Percentiles rank a stretch among this genome's conserved stretches.
These are phyloP conservation scores for Cyberlindnera mycetangii DNA, from an alignment of 805 yeast genomes.

Conservation along the genomic window DNA sequence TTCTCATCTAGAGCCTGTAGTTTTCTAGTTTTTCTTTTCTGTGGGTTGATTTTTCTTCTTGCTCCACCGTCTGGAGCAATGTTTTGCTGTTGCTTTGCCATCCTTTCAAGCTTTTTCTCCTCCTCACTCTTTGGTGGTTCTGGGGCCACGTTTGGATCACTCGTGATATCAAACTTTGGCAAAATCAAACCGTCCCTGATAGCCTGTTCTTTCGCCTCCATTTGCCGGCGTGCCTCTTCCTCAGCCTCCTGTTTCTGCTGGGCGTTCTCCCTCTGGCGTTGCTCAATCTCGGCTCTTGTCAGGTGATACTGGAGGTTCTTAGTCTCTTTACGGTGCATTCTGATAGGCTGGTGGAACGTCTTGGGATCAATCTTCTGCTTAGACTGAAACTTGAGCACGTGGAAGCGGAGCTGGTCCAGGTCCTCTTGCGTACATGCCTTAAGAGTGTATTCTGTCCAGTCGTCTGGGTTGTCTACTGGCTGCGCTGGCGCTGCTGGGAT, in stretches of 20 bases:
- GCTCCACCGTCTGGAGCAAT: constrained; percentile 95
- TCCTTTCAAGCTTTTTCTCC: constrained; percentile 35
- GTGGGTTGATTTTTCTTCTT: constrained; percentile 53
- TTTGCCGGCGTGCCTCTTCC: constrained; percentile 33
- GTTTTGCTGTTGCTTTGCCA: constrained; percentile 44
- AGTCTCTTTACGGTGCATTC: constrained; percentile 93
- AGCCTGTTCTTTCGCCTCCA: constrained; percentile 20
- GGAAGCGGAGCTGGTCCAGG: constrained; percentile 68
- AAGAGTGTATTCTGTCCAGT: constrained; percentile 43
- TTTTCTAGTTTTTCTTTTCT: constrained; percentile 82
- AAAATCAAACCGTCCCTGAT: constrained; percentile 15
- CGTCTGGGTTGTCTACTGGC: constrained; percentile 26
- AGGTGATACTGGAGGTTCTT: constrained; percentile 84
- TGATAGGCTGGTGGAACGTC: constrained; percentile 70
- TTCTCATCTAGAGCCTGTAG: constrained; percentile 77
- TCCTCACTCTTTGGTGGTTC: constrained; percentile 34
- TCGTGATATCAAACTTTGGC: constrained; percentile 15
- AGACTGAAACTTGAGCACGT: constrained; percentile 77
- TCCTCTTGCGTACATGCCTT: constrained; percentile 73
- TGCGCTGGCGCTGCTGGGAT: constrained; percentile 16
- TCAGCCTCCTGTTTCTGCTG: constrained; percentile 31
- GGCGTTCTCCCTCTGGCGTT: constrained; percentile 48
- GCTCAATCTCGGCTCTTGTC: constrained; percentile 72
- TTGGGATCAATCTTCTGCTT: constrained; percentile 73
- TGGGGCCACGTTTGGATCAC: constrained; percentile 31